Conservation (phyloP, 768 basidiomycete species). For the Macrolepiota albuminosa region DNA sequence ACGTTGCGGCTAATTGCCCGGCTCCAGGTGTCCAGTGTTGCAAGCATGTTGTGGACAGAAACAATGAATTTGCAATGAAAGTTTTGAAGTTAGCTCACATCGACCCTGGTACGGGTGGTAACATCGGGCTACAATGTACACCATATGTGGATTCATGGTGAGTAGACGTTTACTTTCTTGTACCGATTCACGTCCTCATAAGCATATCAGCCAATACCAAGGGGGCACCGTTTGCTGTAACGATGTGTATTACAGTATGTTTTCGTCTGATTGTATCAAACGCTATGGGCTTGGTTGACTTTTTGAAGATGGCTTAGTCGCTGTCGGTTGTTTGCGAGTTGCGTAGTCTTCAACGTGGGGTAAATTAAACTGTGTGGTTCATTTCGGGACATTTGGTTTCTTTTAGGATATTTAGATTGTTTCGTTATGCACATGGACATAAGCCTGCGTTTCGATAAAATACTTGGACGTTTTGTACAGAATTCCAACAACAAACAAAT, state of each 20-base stretch:
- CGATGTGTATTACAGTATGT: slow-evolving; percentile 4
- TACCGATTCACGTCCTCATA: background rate
- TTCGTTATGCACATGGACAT: too few relatives aligned
- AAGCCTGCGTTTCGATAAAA: too few relatives aligned
- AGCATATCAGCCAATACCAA: background rate
- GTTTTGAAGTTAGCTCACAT: background rate
- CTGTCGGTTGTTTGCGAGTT: slow-evolving; percentile 4
- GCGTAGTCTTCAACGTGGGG: background rate
- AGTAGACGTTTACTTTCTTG: background rate
- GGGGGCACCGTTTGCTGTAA: slow-evolving; percentile 7
- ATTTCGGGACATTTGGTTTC: too few relatives aligned
- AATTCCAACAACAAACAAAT: background rate
- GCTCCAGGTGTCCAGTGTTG: slow-evolving; percentile 8
- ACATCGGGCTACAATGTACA: background rate
- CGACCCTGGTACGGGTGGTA: background rate
- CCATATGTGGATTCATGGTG: slow-evolving; percentile 3
- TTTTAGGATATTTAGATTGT: too few relatives aligned
- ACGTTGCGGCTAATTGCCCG: slow-evolving; percentile 2
- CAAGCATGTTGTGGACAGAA: background rate
- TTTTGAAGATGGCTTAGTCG: background rate
- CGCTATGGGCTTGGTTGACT: background rate
- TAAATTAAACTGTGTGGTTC: background rate
- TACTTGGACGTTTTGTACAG: too few relatives aligned
- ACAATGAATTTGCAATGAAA: background rate
- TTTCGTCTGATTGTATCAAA: background rate